A percentile compares a stretch with the other conserved stretches of the same genome.
Evolutionary conservation across 129 eudicot species (phyloP).

Genomic region (Chrysanthemum makinoi): DNA sequence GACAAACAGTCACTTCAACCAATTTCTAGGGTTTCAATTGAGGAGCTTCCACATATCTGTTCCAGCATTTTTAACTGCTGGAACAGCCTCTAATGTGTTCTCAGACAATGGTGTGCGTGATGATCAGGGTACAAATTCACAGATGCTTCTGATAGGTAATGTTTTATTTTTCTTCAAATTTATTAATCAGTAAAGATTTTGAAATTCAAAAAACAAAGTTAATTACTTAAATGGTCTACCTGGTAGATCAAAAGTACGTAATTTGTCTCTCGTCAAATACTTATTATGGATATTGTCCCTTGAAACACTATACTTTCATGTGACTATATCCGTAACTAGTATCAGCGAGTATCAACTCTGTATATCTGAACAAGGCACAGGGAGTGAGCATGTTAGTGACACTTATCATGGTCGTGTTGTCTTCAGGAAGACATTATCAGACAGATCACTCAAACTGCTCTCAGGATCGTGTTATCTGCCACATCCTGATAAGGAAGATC

Average conservation of each 20-base stretch:
- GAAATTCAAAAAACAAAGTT: background rate
- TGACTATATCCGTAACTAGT: too few relatives aligned
- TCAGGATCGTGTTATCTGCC: slow-evolving; percentile 94
- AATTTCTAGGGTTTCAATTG: slow-evolving; percentile 39
- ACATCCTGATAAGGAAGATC: slow-evolving; percentile 96
- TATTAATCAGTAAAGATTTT: background rate
- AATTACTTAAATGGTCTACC: background rate
- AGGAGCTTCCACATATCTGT: slow-evolving; percentile 50
- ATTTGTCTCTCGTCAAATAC: too few relatives aligned
- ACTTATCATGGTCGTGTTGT: slow-evolving; percentile 16
- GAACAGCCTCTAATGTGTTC: slow-evolving; percentile 54
- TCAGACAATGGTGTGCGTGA: slow-evolving; percentile 46
- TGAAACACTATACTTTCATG: too few relatives aligned
- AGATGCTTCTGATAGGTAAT: slow-evolving; percentile 53
- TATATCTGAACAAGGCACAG: too few relatives aligned
- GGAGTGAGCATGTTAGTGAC: background rate
- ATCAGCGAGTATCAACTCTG: too few relatives aligned
- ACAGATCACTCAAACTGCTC: slow-evolving; percentile 57
- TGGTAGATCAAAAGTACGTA: too few relatives aligned
- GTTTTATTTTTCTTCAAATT: background rate
- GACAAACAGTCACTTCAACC: slow-evolving; percentile 39
- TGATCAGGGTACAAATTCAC: slow-evolving; percentile 42
- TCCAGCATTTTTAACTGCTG: slow-evolving; percentile 50
- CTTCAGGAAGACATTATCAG: slow-evolving; percentile 40
- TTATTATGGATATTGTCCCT: too few relatives aligned